phyloP scores from a whole-genome alignment of 371 early-diverging fungal species.

The Haplosporangium sp. region DNA sequence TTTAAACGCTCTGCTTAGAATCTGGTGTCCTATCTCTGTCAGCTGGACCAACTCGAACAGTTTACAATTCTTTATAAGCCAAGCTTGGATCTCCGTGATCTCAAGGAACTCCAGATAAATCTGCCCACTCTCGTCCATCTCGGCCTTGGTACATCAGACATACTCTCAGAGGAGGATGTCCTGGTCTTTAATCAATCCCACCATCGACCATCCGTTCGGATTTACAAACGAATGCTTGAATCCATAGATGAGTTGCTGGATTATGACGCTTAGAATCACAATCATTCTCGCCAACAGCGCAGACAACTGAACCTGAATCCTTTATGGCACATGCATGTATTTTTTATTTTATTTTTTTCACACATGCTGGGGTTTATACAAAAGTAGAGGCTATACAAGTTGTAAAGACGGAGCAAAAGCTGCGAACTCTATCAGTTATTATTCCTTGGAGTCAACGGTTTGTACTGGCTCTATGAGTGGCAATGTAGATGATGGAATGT shows the following conservation, averaged over 20 bases:
- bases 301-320: no score
- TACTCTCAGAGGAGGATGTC: slow-evolving; percentile 19
- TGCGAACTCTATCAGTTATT: background rate
- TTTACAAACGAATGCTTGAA: slow-evolving; percentile 36
- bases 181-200: slow-evolving; percentile 18
- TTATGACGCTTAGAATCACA: slow-evolving; percentile 2
- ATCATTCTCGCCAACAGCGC: background rate
- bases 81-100: slow-evolving; percentile 19
- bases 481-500: slow-evolving; percentile 17
- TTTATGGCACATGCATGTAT: background rate
- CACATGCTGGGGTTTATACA: background rate
- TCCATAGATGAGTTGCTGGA: slow-evolving; percentile 28
- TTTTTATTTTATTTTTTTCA: background rate
- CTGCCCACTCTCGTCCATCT: slow-evolving; percentile 28
- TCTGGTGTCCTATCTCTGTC: slow-evolving; percentile 45
- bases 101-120: slow-evolving; percentile 22
- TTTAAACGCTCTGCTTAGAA: slow-evolving; percentile 16
- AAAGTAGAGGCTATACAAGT: background rate
- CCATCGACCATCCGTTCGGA: slow-evolving; percentile 25
- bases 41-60: slow-evolving; percentile 43
- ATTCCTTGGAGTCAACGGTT: background rate
- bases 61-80: slow-evolving; percentile 47
- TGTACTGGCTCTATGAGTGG: slow-evolving; percentile 2
- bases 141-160: slow-evolving; percentile 28
- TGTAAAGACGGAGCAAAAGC: background rate